Evolutionary conservation across 2,329 filamentous ascomycete genomes (phyloP).

Genomic region (Coniella lustricola): DNA sequence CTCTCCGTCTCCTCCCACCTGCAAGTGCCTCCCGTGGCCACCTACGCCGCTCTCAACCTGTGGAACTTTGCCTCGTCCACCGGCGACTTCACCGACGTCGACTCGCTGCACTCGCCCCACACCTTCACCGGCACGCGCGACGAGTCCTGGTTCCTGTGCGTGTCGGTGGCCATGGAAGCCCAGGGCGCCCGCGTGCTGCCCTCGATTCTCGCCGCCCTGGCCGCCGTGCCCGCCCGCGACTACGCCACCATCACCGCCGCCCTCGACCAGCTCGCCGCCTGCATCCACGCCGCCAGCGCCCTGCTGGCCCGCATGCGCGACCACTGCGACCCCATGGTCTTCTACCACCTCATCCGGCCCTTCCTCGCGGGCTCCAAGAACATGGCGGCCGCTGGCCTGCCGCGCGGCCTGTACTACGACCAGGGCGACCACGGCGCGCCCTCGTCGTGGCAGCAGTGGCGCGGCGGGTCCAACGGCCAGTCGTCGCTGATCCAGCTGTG

Average conservation of each 20-base stretch:
- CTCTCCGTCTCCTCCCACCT: conserved; percentile 64
- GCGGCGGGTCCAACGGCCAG: conserved; percentile 91
- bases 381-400: conserved; percentile 78
- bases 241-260: conserved; percentile 52
- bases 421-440: conserved; percentile 59
- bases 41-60: conserved; percentile 77
- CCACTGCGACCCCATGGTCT: conserved; percentile 75
- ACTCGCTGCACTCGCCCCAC: conserved; percentile 63
- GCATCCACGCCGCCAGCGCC: conserved; percentile 59
- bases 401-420: conserved; percentile 79
- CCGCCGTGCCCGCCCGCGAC: conserved; percentile 57
- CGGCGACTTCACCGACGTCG: conserved; percentile 53
- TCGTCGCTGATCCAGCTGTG: conserved; percentile 91
- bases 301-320: conserved; percentile 83
- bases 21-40: conserved; percentile 80
- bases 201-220: conserved; percentile 68
- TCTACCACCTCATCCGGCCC: conserved; percentile 83
- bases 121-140: conserved; percentile 86
- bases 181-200: conserved; percentile 69
- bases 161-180: conserved; percentile 87
- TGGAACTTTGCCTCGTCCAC: conserved; percentile 73
- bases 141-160: conserved; percentile 89
- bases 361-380: conserved; percentile 89
- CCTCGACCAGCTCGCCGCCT: conserved; percentile 57
- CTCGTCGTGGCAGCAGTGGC: conserved; percentile 65